Conservation (phyloP, 1,284 basidiomycete genomes). For the Pyrrhoderma lamaoense region DNA sequence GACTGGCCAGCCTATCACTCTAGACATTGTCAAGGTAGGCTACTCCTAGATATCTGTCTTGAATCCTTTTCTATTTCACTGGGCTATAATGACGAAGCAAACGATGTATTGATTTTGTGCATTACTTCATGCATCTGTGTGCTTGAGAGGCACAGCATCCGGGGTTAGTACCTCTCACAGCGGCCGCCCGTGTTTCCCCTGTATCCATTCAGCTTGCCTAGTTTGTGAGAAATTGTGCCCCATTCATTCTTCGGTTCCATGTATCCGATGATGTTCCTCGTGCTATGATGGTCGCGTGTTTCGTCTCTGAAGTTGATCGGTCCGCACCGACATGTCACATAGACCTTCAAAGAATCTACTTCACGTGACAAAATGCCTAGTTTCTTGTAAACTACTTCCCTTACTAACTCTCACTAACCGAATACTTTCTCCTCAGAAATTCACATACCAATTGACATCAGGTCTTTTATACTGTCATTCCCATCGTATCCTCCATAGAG, state of each 20-base stretch:
- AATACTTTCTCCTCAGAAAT: slow-evolving; percentile 59
- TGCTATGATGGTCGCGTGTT: slow-evolving; percentile 4
- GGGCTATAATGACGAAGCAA: too few relatives aligned
- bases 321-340: too few relatives aligned
- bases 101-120: too few relatives aligned
- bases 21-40: slow-evolving; percentile 80
- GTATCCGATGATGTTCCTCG: slow-evolving; percentile 9
- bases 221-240: too few relatives aligned
- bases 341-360: too few relatives aligned
- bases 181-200: slow-evolving; percentile 2
- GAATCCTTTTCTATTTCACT: too few relatives aligned
- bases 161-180: neutral
- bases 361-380: slow-evolving; percentile 9
- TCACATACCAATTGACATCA: slow-evolving; percentile 79
- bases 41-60: too few relatives aligned
- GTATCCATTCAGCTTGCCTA: slow-evolving; percentile 3
- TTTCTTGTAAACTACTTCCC: neutral
- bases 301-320: neutral
- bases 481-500: slow-evolving; percentile 93
- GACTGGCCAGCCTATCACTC: slow-evolving; percentile 60
- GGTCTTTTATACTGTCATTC: slow-evolving; percentile 95
- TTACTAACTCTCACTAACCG: slow-evolving; percentile 80
- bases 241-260: neutral
- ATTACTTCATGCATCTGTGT: too few relatives aligned
- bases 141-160: too few relatives aligned